Percentiles rank a stretch among this genome's conserved stretches.
These are phyloP conservation scores for Gastrolobium bilobum DNA, from an alignment of 306 rosid species.

Conservation along the genomic window DNA sequence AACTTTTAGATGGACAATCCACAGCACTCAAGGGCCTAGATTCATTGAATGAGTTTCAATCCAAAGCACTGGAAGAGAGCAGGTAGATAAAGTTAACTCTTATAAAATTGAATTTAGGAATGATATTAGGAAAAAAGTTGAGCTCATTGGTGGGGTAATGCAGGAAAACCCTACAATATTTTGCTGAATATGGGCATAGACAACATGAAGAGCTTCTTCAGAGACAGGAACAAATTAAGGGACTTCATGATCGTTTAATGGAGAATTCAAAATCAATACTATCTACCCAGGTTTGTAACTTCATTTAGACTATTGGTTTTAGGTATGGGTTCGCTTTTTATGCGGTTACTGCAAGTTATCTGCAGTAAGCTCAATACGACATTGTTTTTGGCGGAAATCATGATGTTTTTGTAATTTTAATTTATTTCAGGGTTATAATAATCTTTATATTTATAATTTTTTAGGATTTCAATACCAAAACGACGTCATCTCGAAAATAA, in stretches of 20 bases:
- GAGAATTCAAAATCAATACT: conserved; percentile 73
- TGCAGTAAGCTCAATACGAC: too few species aligned
- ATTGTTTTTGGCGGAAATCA: too few species aligned
- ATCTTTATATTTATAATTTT: too few species aligned
- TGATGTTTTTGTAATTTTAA: too few species aligned
- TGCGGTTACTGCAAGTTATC: too few species aligned
- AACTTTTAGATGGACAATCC: conserved; percentile 79
- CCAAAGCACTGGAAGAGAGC: conserved; percentile 84
- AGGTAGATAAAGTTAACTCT: conserved; percentile 55
- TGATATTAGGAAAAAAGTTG: not conserved
- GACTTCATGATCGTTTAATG: conserved; percentile 77
- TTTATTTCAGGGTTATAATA: too few species aligned
- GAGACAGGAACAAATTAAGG: conserved; percentile 66
- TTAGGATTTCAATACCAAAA: too few species aligned
- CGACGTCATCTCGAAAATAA: too few species aligned
- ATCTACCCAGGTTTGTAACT: conserved; percentile 70
- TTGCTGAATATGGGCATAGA: conserved; percentile 68
- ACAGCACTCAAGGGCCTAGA: conserved; percentile 67
- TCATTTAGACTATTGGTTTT: not conserved
- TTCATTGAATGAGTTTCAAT: conserved; percentile 68
- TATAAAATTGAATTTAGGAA: not conserved
- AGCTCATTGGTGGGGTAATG: conserved; percentile 16
- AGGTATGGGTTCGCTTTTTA: too few species aligned
- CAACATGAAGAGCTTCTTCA: conserved; percentile 80
- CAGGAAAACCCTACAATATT: conserved; percentile 67